Base-by-base conservation (phyloP, 2,329 filamentous ascomycete genomes). In the Venturia aucupariae region DNA sequence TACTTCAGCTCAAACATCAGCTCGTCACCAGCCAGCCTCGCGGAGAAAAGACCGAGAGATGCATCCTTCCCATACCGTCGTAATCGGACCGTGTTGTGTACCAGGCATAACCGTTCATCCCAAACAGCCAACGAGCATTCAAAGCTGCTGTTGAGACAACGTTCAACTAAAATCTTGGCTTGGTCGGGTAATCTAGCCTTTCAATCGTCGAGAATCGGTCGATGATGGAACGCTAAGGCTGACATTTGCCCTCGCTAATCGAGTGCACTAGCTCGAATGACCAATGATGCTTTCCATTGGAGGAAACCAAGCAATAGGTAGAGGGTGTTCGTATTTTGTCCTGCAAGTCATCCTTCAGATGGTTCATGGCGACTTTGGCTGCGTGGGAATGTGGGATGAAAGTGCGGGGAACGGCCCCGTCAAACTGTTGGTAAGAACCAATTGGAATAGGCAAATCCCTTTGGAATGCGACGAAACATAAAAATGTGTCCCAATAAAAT, bases 261-360 rank as follows among this genome's bases (percentile, higher is more conserved):
- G 51, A 57, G 46, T 54, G 48, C 51, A 17, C 51, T n/a, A 35
- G 15, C 30, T 35, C 30, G 27, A 11, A 2, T 57, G 51, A 35
- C 35, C 51, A 19, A 35, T n/a, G 19, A 35, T 10, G 35, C 27
- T 19, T 19, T 3, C 30, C 17, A 57, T 35, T 57, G 30, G 30
- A 35, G 19, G 51, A 35, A 35, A n/a, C 10, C 27, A 8, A 32
- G 51, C 35, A 17, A n/a, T 57, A 15, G 7, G 30, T 30, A n/a
- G n/a, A 30, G 24, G 48, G 48, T 11, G 48, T 57, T 57, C 51
- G 51, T 30, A 57, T 13, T 11, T 17, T 27, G n/a, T 57, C 30
- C 51, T 57, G 51, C 51, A 57, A 57, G 51, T 57, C 51, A 32
- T 54, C 48, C 17, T 27, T 27, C 30, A 54, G 24, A 54, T 54